Evolutionary conservation across 2,329 filamentous ascomycete species (phyloP), one percentile per base, ranked within the genome.

Genomic region (Epichloe sylvatica): DNA sequence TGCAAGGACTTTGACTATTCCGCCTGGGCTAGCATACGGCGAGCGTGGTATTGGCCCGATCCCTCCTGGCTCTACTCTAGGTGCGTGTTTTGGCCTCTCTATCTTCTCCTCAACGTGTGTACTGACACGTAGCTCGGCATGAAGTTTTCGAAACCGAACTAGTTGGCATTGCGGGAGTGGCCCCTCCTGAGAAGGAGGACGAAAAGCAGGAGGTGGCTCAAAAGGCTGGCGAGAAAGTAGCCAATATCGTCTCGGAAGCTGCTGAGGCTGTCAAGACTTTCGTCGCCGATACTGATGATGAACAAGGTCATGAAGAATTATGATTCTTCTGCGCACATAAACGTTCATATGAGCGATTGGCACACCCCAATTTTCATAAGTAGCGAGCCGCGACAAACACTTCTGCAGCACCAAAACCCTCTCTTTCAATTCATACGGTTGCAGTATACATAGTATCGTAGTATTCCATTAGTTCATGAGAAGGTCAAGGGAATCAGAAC

Each of bases 71-170:
- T 81, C 85, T 57, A 94, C 87, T 51, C 69, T 97, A 61, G 73
- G 83, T 86, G 74, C 42, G 75, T 57, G 58, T 36, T 39, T 39
- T 45, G 39, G 39, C 25, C 33, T 48, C 23, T 36, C 23, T 21
- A 49, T 44, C 41, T 45, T 49, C 47, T 45, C 37, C n/a, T 36
- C 25, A 50, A 30, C 42, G 2, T 35, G 17, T 17, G 17, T 46
- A 37, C 52, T 46, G 45, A 55, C 56, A 50, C 60, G 50, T 44
- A 19, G 4, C 40, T 47, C 39, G 46, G 44, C 36, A 12, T 49
- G 43, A 59, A 84, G 80, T 97, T 48, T 96, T 97, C 63, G 87
- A 94, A 72, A 95, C 90, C 43, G 88, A 95, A 70, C 72, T 97
- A 56, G 73, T 96, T 60, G 83, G 77, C 50, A 96, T 97, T 62